phyloP scores from a whole-genome alignment of 2,329 filamentous ascomycete species.

The Seiridium unicorne region DNA sequence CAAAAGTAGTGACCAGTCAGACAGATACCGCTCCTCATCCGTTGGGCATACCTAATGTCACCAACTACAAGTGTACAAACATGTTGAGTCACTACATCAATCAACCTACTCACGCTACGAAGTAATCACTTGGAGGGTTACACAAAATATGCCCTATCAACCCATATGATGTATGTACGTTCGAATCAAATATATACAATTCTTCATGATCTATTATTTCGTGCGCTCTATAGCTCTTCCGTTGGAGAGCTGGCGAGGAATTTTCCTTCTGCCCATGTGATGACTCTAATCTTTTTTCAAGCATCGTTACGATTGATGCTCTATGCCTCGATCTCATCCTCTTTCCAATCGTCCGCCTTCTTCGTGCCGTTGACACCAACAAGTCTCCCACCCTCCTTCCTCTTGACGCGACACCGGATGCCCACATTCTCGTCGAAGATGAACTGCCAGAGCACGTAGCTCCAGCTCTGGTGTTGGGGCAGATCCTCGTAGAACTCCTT shows the following conservation, averaged over 20 bases:
- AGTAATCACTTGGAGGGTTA: too few relatives aligned
- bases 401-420: conserved; percentile 89
- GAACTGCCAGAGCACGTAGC: conserved; percentile 92
- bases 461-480: conserved; percentile 87
- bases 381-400: conserved; percentile 70
- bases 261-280: too few relatives aligned
- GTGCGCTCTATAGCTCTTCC: too few relatives aligned
- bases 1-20: too few relatives aligned
- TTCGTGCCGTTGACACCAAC: conserved; percentile 50
- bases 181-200: neutral
- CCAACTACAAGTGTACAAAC: neutral
- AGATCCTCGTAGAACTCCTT: conserved; percentile 89
- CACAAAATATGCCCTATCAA: too few relatives aligned
- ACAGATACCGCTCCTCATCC: too few relatives aligned
- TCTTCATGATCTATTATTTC: conserved; percentile 1
- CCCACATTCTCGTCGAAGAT: conserved; percentile 87
- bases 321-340: conserved; percentile 67
- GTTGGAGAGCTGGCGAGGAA: too few relatives aligned
- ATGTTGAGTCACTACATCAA: neutral
- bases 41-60: neutral
- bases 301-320: neutral
- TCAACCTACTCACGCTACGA: neutral
- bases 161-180: neutral
- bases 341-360: conserved; percentile 56
- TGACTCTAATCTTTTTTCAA: neutral